phyloP scores from a whole-genome alignment of 805 yeast species.

The Komagataella pastoris region DNA sequence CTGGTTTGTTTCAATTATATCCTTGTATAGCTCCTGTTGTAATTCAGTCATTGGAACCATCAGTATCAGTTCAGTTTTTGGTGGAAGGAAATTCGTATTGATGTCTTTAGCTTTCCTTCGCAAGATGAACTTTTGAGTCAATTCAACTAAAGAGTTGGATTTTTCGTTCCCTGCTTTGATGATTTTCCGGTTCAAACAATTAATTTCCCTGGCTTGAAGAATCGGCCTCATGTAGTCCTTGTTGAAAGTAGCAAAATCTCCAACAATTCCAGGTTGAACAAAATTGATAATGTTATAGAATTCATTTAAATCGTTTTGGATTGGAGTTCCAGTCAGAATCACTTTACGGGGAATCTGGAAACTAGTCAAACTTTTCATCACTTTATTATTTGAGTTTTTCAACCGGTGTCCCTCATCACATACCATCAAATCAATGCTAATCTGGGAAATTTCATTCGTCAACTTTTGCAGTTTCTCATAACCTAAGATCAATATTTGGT shows the following conservation, averaged over 20 bases:
- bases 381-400: constrained; percentile 63
- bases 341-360: constrained; percentile 45
- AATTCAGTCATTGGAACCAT: constrained; percentile 63
- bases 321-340: constrained; percentile 80
- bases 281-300: constrained; percentile 73
- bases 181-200: constrained; percentile 34
- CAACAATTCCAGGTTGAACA: constrained; percentile 73
- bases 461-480: constrained; percentile 66
- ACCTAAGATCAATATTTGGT: constrained; percentile 76
- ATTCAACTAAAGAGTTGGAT: constrained; percentile 46
- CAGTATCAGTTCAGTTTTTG: constrained; percentile 61
- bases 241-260: constrained; percentile 42
- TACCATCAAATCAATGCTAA: constrained; percentile 50
- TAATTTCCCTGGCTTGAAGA: constrained; percentile 50
- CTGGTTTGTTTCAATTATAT: constrained; percentile 26
- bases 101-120: constrained; percentile 57
- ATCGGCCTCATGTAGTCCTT: constrained; percentile 60
- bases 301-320: constrained; percentile 83
- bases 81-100: constrained; percentile 44
- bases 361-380: constrained; percentile 45
- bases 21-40: constrained; percentile 43
- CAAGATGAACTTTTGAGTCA: constrained; percentile 56
- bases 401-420: constrained; percentile 96
- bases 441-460: constrained; percentile 30
- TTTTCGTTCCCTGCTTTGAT: constrained; percentile 44